Evolutionary conservation across 2,329 filamentous ascomycete genomes (phyloP).

Genomic region (Domatiomyces catenatus): DNA sequence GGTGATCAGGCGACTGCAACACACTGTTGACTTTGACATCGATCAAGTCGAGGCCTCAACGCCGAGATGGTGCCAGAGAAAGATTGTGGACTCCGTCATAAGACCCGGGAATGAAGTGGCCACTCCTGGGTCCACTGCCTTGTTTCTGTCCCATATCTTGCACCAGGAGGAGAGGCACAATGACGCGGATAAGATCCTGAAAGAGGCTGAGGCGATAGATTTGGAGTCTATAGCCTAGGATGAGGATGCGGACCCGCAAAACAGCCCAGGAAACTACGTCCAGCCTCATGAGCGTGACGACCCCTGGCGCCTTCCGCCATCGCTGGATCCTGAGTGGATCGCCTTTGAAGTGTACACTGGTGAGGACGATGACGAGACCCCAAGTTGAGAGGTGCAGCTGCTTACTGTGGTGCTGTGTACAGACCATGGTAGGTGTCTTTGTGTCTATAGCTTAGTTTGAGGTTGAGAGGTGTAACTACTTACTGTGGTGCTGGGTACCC

Average conservation of each 20-base stretch:
- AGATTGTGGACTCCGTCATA: not conserved
- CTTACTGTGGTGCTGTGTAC: too few species aligned
- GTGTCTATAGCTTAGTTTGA: too few species aligned
- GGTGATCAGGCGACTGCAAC: conserved; percentile 11
- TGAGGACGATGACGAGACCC: conserved; percentile 22
- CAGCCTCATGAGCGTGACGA: conserved; percentile 16
- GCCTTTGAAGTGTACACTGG: conserved; percentile 68
- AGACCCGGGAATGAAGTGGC: not conserved
- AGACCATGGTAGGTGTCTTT: too few species aligned
- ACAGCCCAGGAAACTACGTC: not conserved
- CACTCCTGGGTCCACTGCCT: not conserved
- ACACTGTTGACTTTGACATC: conserved; percentile 15
- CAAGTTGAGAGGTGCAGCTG: too few species aligned
- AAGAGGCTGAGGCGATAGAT: not conserved
- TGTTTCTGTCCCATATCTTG: not conserved
- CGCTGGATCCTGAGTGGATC: conserved; percentile 79
- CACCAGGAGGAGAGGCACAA: not conserved
- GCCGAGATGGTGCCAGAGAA: conserved; percentile 3
- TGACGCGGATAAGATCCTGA: not conserved
- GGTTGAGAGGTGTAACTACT: too few species aligned
- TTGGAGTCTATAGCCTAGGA: not conserved
- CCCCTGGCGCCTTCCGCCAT: conserved; percentile 50
- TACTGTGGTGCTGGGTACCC: too few species aligned
- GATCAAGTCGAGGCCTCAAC: conserved; percentile 11
- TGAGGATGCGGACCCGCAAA: conserved; percentile 4